Conservation (phyloP, 768 basidiomycete genomes). For the Trametes cubensis region DNA sequence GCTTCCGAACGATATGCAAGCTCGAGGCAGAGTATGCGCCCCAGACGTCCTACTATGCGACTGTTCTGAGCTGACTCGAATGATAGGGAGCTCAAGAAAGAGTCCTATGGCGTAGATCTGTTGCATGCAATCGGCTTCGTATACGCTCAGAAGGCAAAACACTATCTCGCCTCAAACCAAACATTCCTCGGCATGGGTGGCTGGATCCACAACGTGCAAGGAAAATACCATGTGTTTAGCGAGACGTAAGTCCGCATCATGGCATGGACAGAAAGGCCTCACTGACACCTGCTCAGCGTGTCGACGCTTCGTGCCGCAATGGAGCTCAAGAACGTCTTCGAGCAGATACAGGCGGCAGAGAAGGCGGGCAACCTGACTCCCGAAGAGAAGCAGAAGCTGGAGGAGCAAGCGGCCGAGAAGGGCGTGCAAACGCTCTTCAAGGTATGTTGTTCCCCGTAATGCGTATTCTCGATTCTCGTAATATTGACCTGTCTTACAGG, state of each 20-base stretch:
- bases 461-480: neutral
- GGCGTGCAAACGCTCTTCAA: slow-evolving; percentile 91
- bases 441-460: slow-evolving; percentile 39
- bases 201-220: slow-evolving; percentile 91
- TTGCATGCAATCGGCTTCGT: slow-evolving; percentile 86
- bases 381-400: slow-evolving; percentile 80
- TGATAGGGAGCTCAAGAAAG: slow-evolving; percentile 73
- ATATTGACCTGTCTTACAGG: slow-evolving; percentile 45
- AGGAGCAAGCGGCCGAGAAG: slow-evolving; percentile 93
- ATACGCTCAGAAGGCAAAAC: slow-evolving; percentile 80
- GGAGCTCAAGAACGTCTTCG: slow-evolving; percentile 87
- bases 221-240: slow-evolving; percentile 91
- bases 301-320: slow-evolving; percentile 86
- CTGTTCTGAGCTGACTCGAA: neutral
- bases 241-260: slow-evolving; percentile 70
- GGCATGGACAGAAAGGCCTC: neutral
- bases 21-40: slow-evolving; percentile 78
- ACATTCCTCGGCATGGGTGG: slow-evolving; percentile 82
- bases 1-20: slow-evolving; percentile 77
- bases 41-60: neutral
- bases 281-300: slow-evolving; percentile 48
- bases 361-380: slow-evolving; percentile 76
- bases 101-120: slow-evolving; percentile 87
- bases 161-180: slow-evolving; percentile 74
- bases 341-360: slow-evolving; percentile 90